Base-by-base conservation (phyloP, 441 rosid genomes). In the Codiaeum variegatum region DNA sequence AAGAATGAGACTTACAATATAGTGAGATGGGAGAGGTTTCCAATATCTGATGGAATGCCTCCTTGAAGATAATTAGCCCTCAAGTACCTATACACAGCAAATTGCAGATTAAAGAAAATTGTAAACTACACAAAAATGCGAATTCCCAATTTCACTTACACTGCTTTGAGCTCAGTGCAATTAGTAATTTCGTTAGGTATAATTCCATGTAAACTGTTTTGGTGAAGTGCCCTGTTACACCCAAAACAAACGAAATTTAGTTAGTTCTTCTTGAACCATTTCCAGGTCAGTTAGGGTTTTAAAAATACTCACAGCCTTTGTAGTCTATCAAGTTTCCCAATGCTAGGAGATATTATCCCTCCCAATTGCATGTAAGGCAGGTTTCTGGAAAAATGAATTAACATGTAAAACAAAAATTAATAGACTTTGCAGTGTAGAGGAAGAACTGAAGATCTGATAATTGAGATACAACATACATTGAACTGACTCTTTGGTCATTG, bases 31-130 rank as follows among this genome's bases (percentile, higher is more conserved):
- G 93, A 80, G 66, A 92, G 97, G 78, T 87, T 92, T 75, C 97
- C 98, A 13, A 92, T 82, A 70, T 82, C 83, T 7, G 90, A 78
- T 49, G 98, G 98, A 62, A 94, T 89, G 71, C 90, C 97, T 32
- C 98, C 98, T 83, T 92, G 97, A 11, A 94, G 89, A 85, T 84
- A 94, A 82, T 94, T 94, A 71, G 83, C 95, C 68, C 95, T 88
- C 86, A 94, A 80, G 73, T 94, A 94, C 84, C 98, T 94, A 75
- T 13, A 77, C 0, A 80, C 23, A 62, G 56, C 21, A 62, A 69
- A 68, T 36, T n/a, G 40, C 51, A 79, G 19, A 16, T 36, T 38
- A 55, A 64, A 21, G 19, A 19, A 38, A 58, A 49, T n/a, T 19
- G 18, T 6, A 44, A 18, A 21, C 38, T 61, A 26, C n/a, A 29